These are phyloP conservation scores for Pseudogymnoascus sp. DNA, from an alignment of 2,329 filamentous ascomycete species.

Conservation along the genomic window DNA sequence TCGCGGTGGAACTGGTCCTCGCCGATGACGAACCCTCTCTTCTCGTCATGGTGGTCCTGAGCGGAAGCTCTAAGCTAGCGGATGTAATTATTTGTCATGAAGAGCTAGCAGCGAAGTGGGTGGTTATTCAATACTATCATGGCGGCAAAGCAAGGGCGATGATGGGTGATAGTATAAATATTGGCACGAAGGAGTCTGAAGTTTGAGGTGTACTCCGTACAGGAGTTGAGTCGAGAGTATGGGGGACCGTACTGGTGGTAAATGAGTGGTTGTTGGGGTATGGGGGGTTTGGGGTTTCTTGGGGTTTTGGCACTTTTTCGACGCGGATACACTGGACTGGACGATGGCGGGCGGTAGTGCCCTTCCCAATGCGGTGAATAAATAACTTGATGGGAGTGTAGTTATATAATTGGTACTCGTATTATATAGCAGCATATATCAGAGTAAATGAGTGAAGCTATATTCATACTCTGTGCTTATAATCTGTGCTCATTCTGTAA, in stretches of 20 bases:
- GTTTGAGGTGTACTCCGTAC: neutral
- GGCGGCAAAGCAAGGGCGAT: neutral
- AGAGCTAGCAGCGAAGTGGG: neutral
- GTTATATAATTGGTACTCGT: neutral
- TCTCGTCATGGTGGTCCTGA: neutral
- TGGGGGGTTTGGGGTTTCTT: neutral
- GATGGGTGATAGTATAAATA: neutral
- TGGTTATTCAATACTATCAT: neutral
- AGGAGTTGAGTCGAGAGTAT: neutral
- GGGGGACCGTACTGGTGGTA: neutral
- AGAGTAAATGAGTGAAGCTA: neutral
- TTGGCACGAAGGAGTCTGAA: neutral
- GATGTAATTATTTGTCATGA: constrained; percentile 2
- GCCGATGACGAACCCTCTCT: constrained; percentile 5
- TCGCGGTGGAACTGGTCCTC: constrained; percentile 49
- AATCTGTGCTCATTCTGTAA: neutral
- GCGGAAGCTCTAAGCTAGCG: neutral
- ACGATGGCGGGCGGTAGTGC: neutral
- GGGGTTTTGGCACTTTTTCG: neutral
- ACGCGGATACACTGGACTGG: neutral
- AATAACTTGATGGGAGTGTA: neutral
- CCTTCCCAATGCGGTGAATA: neutral
- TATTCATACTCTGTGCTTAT: neutral
- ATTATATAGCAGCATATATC: neutral
- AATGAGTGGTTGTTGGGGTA: neutral